Evolutionary conservation across 139 green algal species (phyloP), one percentile per base, ranked within the genome.

Genomic region (Trebouxia sp.): DNA sequence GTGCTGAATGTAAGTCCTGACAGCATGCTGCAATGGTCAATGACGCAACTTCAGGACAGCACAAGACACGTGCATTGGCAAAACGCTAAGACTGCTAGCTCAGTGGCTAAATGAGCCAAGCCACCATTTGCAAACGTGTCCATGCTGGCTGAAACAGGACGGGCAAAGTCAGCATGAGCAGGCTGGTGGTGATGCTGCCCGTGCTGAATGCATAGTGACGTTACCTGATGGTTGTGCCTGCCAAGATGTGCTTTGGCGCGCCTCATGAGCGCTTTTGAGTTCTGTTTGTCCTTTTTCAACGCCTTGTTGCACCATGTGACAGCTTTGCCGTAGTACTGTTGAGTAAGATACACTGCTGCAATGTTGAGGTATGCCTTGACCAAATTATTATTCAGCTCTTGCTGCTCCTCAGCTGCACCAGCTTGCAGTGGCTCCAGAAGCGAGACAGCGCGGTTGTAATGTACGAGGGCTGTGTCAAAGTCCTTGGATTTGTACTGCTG

Each of bases 381-480:
- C 15, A 66, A 74, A 84, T 92, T 93, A 32, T 51, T 9, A 17
- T 84, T 47, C 47, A 94, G 85, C 74, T 94, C 90, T 26, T 79
- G 66, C 43, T 84, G 80, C 51, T 94, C 91, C n/a, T 87, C 82
- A 4, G 67, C 32, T 28, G 47, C 84, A 26, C 82, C 20, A 5
- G 85, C 90, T 38, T 80, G 75, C 6, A 94, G 81, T 74, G 90
- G 80, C 38, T 92, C 85, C 50, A 93, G 84, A 37, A 94, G 84
- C 0, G 82, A 76, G 22, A 81, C 26, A 1, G 91, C 91, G 0
- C 89, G 69, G 30, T 85, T 65, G 80, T 94, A 94, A 65, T 92
- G 83, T 9, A 88, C 24, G 74, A 90, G 75, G 6, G 91, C 91
- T 17, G 65, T 55, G 15, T 47, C 20, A 51, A 82, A 88, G 24